Conservation (phyloP, 1,284 basidiomycete genomes). For the Grifola frondosa region DNA sequence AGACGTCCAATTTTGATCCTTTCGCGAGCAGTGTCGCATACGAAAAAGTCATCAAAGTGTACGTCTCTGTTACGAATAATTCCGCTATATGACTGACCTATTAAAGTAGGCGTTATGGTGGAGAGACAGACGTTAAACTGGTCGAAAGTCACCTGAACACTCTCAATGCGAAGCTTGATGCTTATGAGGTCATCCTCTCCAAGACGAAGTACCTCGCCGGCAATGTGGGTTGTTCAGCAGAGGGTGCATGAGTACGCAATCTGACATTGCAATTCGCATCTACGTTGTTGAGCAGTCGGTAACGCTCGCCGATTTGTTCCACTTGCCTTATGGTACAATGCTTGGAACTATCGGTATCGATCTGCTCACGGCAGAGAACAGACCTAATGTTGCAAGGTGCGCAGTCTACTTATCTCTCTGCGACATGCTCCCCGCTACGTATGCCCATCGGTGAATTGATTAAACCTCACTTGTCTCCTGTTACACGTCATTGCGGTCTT, state of each 20-base stretch:
- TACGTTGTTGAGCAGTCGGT: conserved; percentile 38
- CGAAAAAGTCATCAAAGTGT: conserved; percentile 50
- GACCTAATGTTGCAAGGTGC: conserved; percentile 32
- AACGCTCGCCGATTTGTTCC: conserved; percentile 54
- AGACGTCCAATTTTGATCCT: conserved; percentile 52
- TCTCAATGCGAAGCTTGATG: conserved; percentile 39
- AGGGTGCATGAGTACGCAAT: too few relatives aligned
- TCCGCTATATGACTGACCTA: too few relatives aligned
- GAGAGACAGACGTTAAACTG: too few relatives aligned
- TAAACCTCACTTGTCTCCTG: background rate
- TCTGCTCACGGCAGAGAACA: conserved; percentile 21
- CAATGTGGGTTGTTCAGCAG: conserved; percentile 34
- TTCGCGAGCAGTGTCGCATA: too few relatives aligned
- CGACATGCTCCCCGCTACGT: too few relatives aligned
- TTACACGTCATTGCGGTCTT: conserved; percentile 43
- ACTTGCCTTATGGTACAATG: conserved; percentile 46
- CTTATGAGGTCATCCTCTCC: conserved; percentile 44
- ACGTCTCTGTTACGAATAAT: conserved; percentile 12
- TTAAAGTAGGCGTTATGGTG: too few relatives aligned
- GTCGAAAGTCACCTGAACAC: conserved; percentile 11
- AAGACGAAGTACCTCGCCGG: conserved; percentile 50
- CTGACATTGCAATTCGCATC: too few relatives aligned
- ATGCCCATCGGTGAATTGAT: too few relatives aligned
- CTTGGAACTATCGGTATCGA: conserved; percentile 22
- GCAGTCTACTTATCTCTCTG: too few relatives aligned